phyloP scores from a whole-genome alignment of 2,329 filamentous ascomycete species.

The Diaporthe ampelina region DNA sequence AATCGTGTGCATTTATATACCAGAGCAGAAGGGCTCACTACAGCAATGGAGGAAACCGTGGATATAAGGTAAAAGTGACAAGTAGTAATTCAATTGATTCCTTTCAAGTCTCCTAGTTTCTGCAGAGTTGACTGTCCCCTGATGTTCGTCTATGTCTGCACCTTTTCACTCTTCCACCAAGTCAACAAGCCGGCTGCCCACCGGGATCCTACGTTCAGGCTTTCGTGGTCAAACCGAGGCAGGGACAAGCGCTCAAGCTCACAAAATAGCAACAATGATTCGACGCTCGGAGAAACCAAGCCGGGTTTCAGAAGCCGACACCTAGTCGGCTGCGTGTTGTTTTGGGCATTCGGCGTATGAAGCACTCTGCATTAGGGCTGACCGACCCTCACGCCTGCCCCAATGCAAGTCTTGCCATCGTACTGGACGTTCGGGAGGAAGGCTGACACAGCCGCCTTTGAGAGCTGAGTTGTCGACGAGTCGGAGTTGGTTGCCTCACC shows the following conservation, averaged over 20 bases:
- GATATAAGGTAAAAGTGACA: neutral
- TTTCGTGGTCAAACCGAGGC: neutral
- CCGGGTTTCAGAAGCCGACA: neutral
- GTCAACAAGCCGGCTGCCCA: neutral
- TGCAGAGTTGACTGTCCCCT: neutral
- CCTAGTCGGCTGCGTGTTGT: neutral
- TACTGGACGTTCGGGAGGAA: conserved; percentile 32
- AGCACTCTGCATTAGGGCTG: neutral
- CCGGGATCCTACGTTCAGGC: neutral
- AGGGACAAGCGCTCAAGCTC: neutral
- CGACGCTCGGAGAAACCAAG: neutral
- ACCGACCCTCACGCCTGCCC: conserved; percentile 29
- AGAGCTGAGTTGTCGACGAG: conserved; percentile 26
- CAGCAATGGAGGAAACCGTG: conserved; percentile 2
- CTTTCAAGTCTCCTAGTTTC: no score
- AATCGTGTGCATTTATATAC: conserved; percentile 7
- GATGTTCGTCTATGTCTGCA: neutral
- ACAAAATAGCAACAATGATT: neutral
- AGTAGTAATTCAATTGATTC: neutral
- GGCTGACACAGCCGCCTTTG: conserved; percentile 20
- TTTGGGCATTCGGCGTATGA: neutral
- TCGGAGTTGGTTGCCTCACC: conserved; percentile 20
- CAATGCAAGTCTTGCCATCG: conserved; percentile 33
- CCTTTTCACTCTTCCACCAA: neutral
- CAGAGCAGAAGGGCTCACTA: neutral